phyloP scores from a whole-genome alignment of 129 eudicot genomes.

The sunflower (Helianthus annuus) region DNA sequence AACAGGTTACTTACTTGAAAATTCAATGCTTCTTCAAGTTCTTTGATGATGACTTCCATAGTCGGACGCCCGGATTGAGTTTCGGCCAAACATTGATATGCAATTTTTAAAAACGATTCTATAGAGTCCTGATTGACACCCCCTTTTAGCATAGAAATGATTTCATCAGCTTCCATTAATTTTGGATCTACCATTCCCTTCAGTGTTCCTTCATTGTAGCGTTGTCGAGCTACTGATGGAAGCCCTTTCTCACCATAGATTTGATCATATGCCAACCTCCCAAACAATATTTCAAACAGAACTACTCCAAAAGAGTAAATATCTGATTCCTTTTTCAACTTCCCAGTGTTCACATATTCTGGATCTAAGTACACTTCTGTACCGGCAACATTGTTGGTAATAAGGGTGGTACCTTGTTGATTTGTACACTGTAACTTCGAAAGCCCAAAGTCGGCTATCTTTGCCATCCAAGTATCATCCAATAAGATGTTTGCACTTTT shows the following conservation, averaged over 20 bases:
- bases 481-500: slow-evolving; percentile 9
- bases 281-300: slow-evolving; percentile 9
- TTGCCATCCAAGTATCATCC: not conserved
- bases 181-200: slow-evolving; percentile 1
- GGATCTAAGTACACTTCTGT: slow-evolving; percentile 4
- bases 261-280: slow-evolving; percentile 14
- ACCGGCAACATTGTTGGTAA: not conserved
- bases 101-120: not conserved
- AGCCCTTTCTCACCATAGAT: not conserved
- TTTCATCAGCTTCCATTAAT: not conserved
- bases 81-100: slow-evolving; percentile 2
- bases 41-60: not conserved
- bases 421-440: not conserved
- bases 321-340: slow-evolving; percentile 1
- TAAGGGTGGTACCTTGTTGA: not conserved
- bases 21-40: not conserved
- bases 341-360: not conserved
- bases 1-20: not conserved
- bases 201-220: not conserved
- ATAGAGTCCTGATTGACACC: slow-evolving; percentile 2
- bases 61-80: not conserved
- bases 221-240: not conserved
- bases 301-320: slow-evolving; percentile 2
- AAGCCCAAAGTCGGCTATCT: not conserved
- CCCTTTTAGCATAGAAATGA: not conserved